A percentile compares a stretch with the other conserved stretches of the same genome.
These are phyloP conservation scores for Cladosporium sp. DNA, from an alignment of 2,329 filamentous ascomycete genomes.

Conservation along the genomic window DNA sequence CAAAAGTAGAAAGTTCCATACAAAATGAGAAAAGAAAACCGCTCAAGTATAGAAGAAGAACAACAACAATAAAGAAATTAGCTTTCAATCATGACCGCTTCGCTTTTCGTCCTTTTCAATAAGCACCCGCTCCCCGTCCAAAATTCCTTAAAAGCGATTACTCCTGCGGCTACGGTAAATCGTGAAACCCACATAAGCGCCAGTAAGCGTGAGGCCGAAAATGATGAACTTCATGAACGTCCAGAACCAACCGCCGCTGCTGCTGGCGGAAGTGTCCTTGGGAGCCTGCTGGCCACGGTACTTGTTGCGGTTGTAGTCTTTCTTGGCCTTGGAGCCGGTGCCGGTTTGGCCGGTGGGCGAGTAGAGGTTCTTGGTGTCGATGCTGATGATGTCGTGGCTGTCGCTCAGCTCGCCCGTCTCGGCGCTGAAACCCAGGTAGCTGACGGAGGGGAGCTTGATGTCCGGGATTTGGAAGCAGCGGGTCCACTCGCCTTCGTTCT, in stretches of 20 bases:
- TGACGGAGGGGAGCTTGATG: conserved; percentile 69
- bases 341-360: conserved; percentile 45
- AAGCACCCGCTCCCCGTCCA: not conserved
- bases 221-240: conserved; percentile 78
- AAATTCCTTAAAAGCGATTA: conserved; percentile 46
- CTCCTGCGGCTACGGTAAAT: conserved; percentile 62
- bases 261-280: conserved; percentile 53
- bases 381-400: conserved; percentile 92
- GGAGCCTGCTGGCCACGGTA: conserved; percentile 34
- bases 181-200: conserved; percentile 80
- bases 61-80: not conserved
- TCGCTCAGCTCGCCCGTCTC: conserved; percentile 96
- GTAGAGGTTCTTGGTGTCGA: conserved; percentile 86
- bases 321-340: conserved; percentile 25
- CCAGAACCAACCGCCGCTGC: conserved; percentile 58
- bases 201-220: conserved; percentile 64
- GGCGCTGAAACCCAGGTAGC: conserved; percentile 64
- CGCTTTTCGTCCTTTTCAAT: not conserved
- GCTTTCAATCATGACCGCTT: not conserved
- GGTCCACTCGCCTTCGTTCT: conserved; percentile 80
- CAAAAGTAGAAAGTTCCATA: no score
- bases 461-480: conserved; percentile 72
- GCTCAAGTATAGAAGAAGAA: not conserved
- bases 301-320: conserved; percentile 42
- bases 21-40: not conserved